phyloP scores from a whole-genome alignment of 108 stramenopile genomes.

The Nitzschia putrida region DNA sequence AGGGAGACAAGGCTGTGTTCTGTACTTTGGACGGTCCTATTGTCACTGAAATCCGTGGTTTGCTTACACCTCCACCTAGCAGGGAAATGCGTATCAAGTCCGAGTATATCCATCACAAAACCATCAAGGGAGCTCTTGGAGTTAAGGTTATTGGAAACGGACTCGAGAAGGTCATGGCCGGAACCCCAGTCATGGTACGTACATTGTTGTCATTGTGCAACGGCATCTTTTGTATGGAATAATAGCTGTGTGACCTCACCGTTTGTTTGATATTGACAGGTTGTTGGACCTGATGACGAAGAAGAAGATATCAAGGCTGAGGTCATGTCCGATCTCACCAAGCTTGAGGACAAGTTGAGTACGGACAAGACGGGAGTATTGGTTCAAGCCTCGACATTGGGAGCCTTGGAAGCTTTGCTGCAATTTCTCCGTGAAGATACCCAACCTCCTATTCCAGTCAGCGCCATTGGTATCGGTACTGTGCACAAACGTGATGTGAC shows the following conservation, averaged over 20 bases:
- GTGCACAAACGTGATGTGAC: slow-evolving; percentile 98
- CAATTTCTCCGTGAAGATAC: slow-evolving; percentile 97
- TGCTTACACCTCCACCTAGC: slow-evolving; percentile 96
- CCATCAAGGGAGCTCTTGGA: slow-evolving; percentile 94
- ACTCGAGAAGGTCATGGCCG: slow-evolving; percentile 97
- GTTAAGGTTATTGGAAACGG: slow-evolving; percentile 95
- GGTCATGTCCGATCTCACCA: slow-evolving; percentile 93
- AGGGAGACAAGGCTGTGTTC: slow-evolving; percentile 96
- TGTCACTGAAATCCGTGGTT: slow-evolving; percentile 94
- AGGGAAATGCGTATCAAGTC: slow-evolving; percentile 97
- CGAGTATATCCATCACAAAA: slow-evolving; percentile 97
- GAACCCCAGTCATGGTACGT: slow-evolving; percentile 89
- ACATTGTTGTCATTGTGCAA: background rate
- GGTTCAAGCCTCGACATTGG: slow-evolving; percentile 98
- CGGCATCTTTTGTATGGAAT: background rate
- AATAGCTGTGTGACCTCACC: background rate
- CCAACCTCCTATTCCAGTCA: slow-evolving; percentile 97
- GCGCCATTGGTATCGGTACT: slow-evolving; percentile 94
- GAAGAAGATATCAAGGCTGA: slow-evolving; percentile 97
- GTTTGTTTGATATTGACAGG: slow-evolving; percentile 16
- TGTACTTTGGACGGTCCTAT: slow-evolving; percentile 97
- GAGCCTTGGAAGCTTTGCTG: slow-evolving; percentile 97
- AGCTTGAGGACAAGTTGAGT: slow-evolving; percentile 82
- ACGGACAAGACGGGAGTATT: slow-evolving; percentile 95
- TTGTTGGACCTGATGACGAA: slow-evolving; percentile 94